phyloP scores from a whole-genome alignment of 768 basidiomycete genomes.

The Mycena chlorophos region DNA sequence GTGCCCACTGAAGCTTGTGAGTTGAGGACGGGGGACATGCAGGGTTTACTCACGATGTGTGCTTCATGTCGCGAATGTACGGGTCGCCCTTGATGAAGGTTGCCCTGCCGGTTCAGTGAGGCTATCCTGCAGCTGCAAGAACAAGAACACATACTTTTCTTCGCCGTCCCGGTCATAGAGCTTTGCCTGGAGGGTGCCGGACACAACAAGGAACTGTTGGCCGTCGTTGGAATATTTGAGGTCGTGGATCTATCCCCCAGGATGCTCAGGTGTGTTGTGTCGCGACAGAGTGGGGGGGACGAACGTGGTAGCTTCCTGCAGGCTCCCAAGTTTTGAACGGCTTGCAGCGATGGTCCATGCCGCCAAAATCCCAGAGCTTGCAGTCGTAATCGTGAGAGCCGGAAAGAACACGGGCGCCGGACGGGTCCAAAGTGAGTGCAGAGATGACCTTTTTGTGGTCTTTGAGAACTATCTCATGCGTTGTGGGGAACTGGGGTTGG shows the following conservation, averaged over 20 bases:
- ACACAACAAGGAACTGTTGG: slow-evolving; percentile 81
- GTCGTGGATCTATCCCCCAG: slow-evolving; percentile 77
- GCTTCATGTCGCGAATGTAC: slow-evolving; percentile 98
- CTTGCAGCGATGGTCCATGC: slow-evolving; percentile 87
- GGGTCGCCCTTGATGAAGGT: slow-evolving; percentile 93
- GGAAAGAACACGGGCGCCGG: slow-evolving; percentile 86
- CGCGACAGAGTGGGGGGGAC: slow-evolving; percentile 19
- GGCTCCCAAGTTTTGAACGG: slow-evolving; percentile 98
- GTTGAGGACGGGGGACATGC: slow-evolving; percentile 9
- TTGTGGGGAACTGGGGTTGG: slow-evolving; percentile 72
- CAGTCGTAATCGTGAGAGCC: slow-evolving; percentile 98
- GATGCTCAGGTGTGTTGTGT: background rate
- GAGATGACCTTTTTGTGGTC: slow-evolving; percentile 97
- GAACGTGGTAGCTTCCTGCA: slow-evolving; percentile 87
- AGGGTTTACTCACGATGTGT: slow-evolving; percentile 76
- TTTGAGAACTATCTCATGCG: slow-evolving; percentile 89
- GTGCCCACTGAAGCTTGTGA: slow-evolving; percentile 67
- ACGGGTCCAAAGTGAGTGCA: slow-evolving; percentile 88
- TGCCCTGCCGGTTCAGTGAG: slow-evolving; percentile 62
- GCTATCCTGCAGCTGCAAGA: slow-evolving; percentile 34
- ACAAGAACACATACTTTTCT: slow-evolving; percentile 66
- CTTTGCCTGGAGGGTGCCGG: slow-evolving; percentile 85
- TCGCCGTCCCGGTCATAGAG: slow-evolving; percentile 92
- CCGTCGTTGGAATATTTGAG: slow-evolving; percentile 87
- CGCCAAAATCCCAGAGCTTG: slow-evolving; percentile 99